A percentile compares a stretch with the other conserved stretches of the same genome.
These are phyloP conservation scores for Metschnikowia aberdeeniae DNA, from an alignment of 805 yeast species.

Conservation along the genomic window DNA sequence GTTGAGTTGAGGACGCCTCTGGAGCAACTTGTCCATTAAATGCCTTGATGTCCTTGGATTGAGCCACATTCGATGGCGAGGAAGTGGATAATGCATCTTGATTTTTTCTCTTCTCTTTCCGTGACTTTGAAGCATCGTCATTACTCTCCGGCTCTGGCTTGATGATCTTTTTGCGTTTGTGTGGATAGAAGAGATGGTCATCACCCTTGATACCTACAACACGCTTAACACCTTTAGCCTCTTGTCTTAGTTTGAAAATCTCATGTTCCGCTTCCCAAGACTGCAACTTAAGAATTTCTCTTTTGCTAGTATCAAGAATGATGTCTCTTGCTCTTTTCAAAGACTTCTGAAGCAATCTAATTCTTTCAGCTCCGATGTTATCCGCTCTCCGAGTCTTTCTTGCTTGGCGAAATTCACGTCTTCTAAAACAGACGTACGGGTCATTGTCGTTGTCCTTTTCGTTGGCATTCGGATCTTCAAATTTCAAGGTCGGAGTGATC, in stretches of 20 bases:
- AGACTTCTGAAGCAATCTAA: constrained; percentile 69
- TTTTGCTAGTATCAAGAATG: constrained; percentile 62
- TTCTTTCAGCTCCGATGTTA: constrained; percentile 79
- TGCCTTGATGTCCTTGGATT: constrained; percentile 11
- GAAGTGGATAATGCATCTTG: constrained; percentile 12
- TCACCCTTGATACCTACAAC: constrained; percentile 73
- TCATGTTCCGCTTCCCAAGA: constrained; percentile 58
- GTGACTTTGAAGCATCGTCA: constrained; percentile 12
- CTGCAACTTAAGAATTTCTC: constrained; percentile 65
- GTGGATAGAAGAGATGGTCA: constrained; percentile 77
- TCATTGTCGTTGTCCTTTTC: constrained; percentile 86
- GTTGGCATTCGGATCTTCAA: constrained; percentile 69
- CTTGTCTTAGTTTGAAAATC: constrained; percentile 68
- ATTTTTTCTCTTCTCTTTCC: constrained; percentile 15
- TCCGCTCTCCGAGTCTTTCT: constrained; percentile 96
- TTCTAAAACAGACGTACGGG: constrained; percentile 92
- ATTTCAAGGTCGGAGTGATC: constrained; percentile 70
- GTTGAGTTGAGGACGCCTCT: constrained; percentile 47
- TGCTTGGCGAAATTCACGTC: constrained; percentile 92
- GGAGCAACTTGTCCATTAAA: constrained; percentile 14
- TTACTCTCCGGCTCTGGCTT: constrained; percentile 35
- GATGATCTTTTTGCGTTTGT: constrained; percentile 58
- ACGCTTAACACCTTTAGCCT: constrained; percentile 71
- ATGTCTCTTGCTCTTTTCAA: constrained; percentile 71
- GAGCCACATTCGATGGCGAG: constrained; percentile 8